Base-by-base conservation (phyloP, 140 eudicot species). In the Anethum foeniculum region DNA sequence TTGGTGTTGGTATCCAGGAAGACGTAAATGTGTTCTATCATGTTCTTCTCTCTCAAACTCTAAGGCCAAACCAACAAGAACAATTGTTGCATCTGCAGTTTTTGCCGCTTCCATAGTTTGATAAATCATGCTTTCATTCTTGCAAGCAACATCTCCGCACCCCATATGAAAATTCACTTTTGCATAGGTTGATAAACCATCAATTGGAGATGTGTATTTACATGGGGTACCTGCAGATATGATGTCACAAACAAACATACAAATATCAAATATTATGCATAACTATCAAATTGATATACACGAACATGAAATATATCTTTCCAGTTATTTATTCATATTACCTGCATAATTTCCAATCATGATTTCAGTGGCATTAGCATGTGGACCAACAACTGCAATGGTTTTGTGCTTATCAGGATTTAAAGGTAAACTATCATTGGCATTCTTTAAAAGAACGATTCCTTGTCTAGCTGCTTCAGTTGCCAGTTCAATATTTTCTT, bases 401-500 rank as follows among this genome's bases (percentile, higher is more conserved):
- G 58, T 77, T 64, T 80, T 83, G 51, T 77, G 81, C 1, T 56
- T 67, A 30, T 67, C 47, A 25, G 58, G 18, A 16, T 27, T 21
- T 1, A 91, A 71, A 39, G 96, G 93, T 7, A 91, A 86, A 8
- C 80, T 54, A 9, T 86, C 81, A 72, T 54, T 86, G 4, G 32
- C 78, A 80, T 89, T 89, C 39, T 88, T 82, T 7, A 92, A 87
- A 65, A 92, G 79, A 60, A 92, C 97, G 0, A 85, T 90, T 14
- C 96, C 97, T 72, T 91, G 84, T 54, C 86, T 87, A 2, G 98
- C 96, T 0, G 94, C 89, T 78, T 93, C 98, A 27, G 82, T 78
- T 44, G 93, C 92, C 64, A 93, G 62, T 0, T 67, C 85, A 21
- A 77, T 79, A 79, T 86, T 82, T 43, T 81, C 75, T 9, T 78